These are phyloP conservation scores for Camellia oleifera DNA, from an alignment of 179 eudicot species.

Conservation along the genomic window DNA sequence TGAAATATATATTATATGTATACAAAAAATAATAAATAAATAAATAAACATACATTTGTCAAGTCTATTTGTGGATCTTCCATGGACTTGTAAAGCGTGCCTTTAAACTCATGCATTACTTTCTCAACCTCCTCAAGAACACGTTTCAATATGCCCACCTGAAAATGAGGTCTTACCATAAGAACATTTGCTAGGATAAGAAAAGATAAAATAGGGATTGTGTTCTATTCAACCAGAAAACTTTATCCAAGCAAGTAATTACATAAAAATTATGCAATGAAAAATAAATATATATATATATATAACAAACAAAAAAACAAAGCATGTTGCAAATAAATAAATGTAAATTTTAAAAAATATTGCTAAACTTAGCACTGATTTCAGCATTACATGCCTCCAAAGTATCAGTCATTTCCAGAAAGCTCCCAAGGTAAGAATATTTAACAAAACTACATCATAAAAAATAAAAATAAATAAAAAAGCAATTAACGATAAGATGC, in stretches of 20 bases:
- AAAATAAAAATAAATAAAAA: background rate
- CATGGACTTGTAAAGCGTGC: constrained; percentile 85
- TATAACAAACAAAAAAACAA: background rate
- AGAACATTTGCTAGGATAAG: constrained; percentile 8
- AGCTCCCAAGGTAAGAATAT: background rate
- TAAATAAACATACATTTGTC: constrained; percentile 58
- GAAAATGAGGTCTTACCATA: constrained; percentile 23
- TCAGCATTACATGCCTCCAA: background rate
- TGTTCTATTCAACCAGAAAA: background rate
- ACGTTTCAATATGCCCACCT: constrained; percentile 98
- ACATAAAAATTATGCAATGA: background rate
- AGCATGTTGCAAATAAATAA: background rate
- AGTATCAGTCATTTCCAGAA: background rate
- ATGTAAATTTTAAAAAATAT: background rate
- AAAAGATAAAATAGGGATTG: background rate
- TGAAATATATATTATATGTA: background rate
- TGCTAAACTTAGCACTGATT: background rate
- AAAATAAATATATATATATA: background rate
- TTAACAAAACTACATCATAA: background rate
- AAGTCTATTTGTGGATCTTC: constrained; percentile 91
- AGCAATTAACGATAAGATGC: background rate
- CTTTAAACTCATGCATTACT: constrained; percentile 95
- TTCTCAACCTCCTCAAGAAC: constrained; percentile 98
- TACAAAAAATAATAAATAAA: background rate
- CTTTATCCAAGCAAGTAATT: background rate